These are phyloP conservation scores for Thalia dealbata DNA, from an alignment of 176 grass and related monocot genomes.

Conservation along the genomic window DNA sequence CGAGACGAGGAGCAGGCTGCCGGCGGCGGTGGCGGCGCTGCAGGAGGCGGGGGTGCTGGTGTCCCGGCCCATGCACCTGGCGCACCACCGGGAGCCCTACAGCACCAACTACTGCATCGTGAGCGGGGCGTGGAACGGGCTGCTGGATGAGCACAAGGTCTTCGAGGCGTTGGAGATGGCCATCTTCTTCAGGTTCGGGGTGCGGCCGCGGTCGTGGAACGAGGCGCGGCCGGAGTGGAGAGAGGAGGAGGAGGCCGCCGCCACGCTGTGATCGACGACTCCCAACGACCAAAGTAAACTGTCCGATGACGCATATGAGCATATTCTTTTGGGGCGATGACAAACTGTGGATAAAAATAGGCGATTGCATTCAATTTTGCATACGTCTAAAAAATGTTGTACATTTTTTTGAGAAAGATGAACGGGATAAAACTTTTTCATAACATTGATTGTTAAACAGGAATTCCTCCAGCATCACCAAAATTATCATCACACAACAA, in stretches of 20 bases:
- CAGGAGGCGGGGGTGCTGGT: constrained; percentile 73
- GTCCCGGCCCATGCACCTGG: constrained; percentile 48
- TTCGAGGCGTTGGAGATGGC: constrained; percentile 78
- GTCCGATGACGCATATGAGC: too few relatives aligned
- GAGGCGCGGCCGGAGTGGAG: constrained; percentile 40
- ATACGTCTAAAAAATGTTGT: too few relatives aligned
- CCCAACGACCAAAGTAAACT: too few relatives aligned
- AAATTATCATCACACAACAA: too few relatives aligned
- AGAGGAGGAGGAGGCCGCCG: constrained; percentile 17
- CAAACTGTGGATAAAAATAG: too few relatives aligned
- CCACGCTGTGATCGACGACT: too few relatives aligned
- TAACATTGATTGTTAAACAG: too few relatives aligned
- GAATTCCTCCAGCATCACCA: too few relatives aligned
- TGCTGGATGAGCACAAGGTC: constrained; percentile 49
- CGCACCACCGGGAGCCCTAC: constrained; percentile 63
- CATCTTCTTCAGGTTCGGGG: constrained; percentile 49
- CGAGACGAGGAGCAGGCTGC: constrained; percentile 48
- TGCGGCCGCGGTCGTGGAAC: constrained; percentile 60
- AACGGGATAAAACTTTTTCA: too few relatives aligned
- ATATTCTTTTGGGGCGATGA: too few relatives aligned
- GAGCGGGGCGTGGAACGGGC: constrained; percentile 59
- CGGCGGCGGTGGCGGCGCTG: constrained; percentile 38
- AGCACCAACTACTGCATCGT: constrained; percentile 78
- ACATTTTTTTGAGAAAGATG: too few relatives aligned
- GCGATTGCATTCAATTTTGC: too few relatives aligned